These are phyloP conservation scores for Heterobasidion annosum DNA, from an alignment of 1,284 basidiomycete genomes.

Conservation along the genomic window DNA sequence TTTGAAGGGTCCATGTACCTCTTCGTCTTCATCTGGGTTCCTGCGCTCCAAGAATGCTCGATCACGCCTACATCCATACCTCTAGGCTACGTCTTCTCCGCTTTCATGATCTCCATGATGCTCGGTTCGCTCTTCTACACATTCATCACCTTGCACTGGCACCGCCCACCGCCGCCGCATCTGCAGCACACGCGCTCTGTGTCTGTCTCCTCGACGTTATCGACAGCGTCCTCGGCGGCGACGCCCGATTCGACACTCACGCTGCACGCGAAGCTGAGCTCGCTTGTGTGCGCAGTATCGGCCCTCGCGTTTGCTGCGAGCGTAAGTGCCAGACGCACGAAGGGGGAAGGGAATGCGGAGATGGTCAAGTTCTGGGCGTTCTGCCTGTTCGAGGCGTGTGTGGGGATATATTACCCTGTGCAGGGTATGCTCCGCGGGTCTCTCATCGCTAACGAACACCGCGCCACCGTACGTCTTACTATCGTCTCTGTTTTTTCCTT, in stretches of 20 bases:
- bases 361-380: conserved; percentile 61
- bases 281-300: conserved; percentile 49
- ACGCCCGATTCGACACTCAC: conserved; percentile 33
- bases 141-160: conserved; percentile 31
- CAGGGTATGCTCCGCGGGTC: conserved; percentile 67
- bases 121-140: conserved; percentile 66
- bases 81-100: conserved; percentile 68
- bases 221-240: background rate
- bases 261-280: conserved; percentile 60
- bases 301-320: conserved; percentile 48
- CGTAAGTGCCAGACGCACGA: conserved; percentile 26
- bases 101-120: conserved; percentile 76
- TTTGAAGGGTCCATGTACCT: conserved; percentile 79
- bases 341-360: conserved; percentile 22
- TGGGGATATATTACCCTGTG: conserved; percentile 72
- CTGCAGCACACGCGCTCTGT: conserved; percentile 5
- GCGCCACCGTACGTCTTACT: conserved; percentile 50
- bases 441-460: conserved; percentile 63
- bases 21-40: conserved; percentile 77
- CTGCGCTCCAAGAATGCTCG: conserved; percentile 56
- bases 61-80: conserved; percentile 34
- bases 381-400: conserved; percentile 66
- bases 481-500: background rate
- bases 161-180: conserved; percentile 17
- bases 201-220: conserved; percentile 1